Conservation (phyloP, 2,329 filamentous ascomycete genomes). For the Hysterium pulicare region DNA sequence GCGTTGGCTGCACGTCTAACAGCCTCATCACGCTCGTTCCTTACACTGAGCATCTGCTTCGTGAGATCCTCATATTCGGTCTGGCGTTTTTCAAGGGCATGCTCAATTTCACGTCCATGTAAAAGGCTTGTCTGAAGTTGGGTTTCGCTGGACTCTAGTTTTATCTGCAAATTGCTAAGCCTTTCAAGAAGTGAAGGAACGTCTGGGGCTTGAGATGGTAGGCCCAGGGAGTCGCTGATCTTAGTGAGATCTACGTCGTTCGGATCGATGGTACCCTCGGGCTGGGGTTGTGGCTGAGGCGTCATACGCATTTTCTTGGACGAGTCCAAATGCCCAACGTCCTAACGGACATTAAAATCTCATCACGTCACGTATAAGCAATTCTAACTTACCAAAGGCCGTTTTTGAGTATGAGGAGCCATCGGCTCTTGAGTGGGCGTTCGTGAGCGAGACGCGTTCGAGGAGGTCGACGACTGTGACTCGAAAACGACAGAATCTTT, state of each 20-base stretch:
- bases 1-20: not conserved
- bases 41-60: not conserved
- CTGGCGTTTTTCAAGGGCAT: conserved; percentile 24
- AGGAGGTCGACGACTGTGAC: conserved; percentile 20
- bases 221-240: conserved; percentile 44
- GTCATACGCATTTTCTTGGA: conserved; percentile 35
- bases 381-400: conserved; percentile 20
- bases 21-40: not conserved
- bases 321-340: conserved; percentile 23
- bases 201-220: too few relatives aligned
- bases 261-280: not conserved
- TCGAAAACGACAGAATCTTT: conserved; percentile 27
- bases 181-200: conserved; percentile 13
- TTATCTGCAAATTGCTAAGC: conserved; percentile 6
- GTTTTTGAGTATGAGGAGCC: conserved; percentile 20
- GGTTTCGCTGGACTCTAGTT: not conserved
- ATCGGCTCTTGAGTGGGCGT: conserved; percentile 8
- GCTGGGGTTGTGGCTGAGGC: conserved; percentile 25
- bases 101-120: conserved; percentile 14
- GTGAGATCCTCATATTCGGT: conserved; percentile 22
- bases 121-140: conserved; percentile 10
- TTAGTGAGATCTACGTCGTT: conserved; percentile 33
- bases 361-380: not conserved
- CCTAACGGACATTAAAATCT: not conserved
- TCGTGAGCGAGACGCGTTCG: conserved; percentile 14